Evolutionary conservation across 2,329 filamentous ascomycete genomes (phyloP), one percentile per base, ranked within the genome.

Genomic region (Elsinoe batatas): DNA sequence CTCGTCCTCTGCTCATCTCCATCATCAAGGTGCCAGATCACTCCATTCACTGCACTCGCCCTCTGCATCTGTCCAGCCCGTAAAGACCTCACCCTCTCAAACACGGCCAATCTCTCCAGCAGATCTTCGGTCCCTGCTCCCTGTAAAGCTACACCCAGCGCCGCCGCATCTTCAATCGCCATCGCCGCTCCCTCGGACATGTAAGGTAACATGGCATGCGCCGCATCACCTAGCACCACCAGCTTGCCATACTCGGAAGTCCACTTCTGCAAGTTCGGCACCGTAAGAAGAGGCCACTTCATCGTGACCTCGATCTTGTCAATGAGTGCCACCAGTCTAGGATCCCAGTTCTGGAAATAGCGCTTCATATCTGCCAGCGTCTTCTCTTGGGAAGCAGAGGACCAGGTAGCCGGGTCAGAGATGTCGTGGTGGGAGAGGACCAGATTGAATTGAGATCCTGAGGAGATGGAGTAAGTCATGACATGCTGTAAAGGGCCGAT

Each of bases 141-240:
- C 13, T n/a, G 5, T 12, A 38, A 11, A n/a, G 36, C 36, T n/a
- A 5, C 36, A 2, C 81, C 79, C 0, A 83, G 69, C 0, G 81
- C 78, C 2, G 77, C 78, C 0, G 72, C 80, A 55, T 84, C 81
- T 64, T 84, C 81, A 1, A 83, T 70, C 3, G 76, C 76, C 79
- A 82, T 82, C 1, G 79, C 80, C 0, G 79, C 80, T 1, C 79
- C 75, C 5, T 69, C 73, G 1, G 79, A 79, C 0, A 83, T 70
- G 62, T 85, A 85, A 0, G 82, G 83, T 0, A 85, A 70, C 0
- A 80, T 85, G 0, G 82, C 81, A 59, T 85, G 81, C 1, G 81
- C 80, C 0, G 81, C 79, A 61, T 85, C 82, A 0, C 83, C 82
- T 0, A 85, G 70, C 63, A 85, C 74, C 0, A 79, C 77, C 61